Evolutionary conservation across 345 rosid species (phyloP).

Genomic region (Dovyalis caffra): DNA sequence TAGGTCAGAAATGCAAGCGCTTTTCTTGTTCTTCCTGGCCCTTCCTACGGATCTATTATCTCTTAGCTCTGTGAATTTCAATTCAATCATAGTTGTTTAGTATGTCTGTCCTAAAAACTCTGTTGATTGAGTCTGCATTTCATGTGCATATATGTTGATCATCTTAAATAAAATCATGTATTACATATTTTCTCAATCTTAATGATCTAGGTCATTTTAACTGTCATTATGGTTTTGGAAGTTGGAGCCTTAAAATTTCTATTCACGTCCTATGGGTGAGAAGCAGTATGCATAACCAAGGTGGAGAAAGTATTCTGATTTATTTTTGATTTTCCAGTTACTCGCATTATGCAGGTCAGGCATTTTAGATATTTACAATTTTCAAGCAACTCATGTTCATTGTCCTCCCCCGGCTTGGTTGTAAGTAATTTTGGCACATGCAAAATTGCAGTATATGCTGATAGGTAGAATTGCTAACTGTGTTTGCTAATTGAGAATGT

Average conservation of each 20-base stretch:
- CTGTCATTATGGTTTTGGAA: background rate
- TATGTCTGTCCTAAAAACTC: background rate
- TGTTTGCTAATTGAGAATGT: background rate
- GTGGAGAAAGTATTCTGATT: background rate
- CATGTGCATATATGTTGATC: too few relatives aligned
- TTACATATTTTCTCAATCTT: too few relatives aligned
- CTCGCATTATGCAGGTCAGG: conserved; percentile 69
- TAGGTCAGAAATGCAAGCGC: conserved; percentile 32
- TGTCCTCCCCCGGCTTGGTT: conserved; percentile 98
- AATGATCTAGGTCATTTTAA: background rate
- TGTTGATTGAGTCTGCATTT: background rate
- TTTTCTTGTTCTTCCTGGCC: background rate
- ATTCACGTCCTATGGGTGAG: background rate
- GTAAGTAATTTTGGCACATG: conserved; percentile 53
- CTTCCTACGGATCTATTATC: background rate
- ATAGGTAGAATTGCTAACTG: background rate
- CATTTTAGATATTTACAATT: conserved; percentile 62
- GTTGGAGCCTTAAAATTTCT: background rate
- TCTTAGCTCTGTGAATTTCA: background rate
- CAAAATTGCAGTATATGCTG: background rate
- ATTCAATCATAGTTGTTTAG: too few relatives aligned
- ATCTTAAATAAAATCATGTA: too few relatives aligned
- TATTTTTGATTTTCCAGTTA: background rate
- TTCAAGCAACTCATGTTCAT: conserved; percentile 78
- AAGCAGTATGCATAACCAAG: background rate